Evolutionary conservation across 2,329 filamentous ascomycete genomes (phyloP).

Genomic region (Scolecobasidium constrictum): DNA sequence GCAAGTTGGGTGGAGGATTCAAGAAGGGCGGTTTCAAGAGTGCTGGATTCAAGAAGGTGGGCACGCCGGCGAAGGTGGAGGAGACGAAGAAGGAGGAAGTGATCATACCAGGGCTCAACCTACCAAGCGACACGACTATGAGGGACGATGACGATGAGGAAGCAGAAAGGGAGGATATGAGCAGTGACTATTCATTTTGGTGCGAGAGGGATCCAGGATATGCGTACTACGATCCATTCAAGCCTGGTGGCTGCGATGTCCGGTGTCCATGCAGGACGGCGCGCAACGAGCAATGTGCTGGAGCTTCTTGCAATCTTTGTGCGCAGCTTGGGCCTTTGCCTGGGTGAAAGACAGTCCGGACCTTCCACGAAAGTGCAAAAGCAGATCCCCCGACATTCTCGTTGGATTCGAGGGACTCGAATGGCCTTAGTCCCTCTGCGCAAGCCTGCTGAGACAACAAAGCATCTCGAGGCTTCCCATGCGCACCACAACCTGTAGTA

Average conservation of each 20-base stretch:
- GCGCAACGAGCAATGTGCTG: neutral
- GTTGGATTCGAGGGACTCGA: too few species aligned
- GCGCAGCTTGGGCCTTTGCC: constrained; percentile 5
- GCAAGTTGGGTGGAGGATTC: constrained; percentile 35
- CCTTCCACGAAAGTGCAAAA: too few species aligned
- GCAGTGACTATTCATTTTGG: constrained; percentile 3
- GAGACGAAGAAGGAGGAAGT: constrained; percentile 9
- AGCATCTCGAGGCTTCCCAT: too few species aligned
- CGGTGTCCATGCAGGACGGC: neutral
- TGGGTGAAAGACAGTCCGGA: too few species aligned
- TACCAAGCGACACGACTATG: neutral
- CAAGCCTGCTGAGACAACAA: too few species aligned
- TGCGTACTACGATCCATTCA: constrained; percentile 41
- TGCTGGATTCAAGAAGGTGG: constrained; percentile 40
- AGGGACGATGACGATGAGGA: constrained; percentile 10
- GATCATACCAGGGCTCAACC: constrained; percentile 5
- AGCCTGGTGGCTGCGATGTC: constrained; percentile 37
- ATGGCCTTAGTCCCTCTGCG: too few species aligned
- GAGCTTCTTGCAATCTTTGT: constrained; percentile 2
- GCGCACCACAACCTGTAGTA: too few species aligned
- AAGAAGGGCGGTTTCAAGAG: constrained; percentile 78
- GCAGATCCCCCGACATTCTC: too few species aligned
- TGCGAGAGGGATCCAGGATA: constrained; percentile 17
- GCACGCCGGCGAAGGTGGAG: constrained; percentile 7
- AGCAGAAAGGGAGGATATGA: constrained; percentile 8